Percentiles rank a stretch among this genome's conserved stretches.
These are phyloP conservation scores for Breynia disticha DNA, from an alignment of 441 rosid species.

Conservation along the genomic window DNA sequence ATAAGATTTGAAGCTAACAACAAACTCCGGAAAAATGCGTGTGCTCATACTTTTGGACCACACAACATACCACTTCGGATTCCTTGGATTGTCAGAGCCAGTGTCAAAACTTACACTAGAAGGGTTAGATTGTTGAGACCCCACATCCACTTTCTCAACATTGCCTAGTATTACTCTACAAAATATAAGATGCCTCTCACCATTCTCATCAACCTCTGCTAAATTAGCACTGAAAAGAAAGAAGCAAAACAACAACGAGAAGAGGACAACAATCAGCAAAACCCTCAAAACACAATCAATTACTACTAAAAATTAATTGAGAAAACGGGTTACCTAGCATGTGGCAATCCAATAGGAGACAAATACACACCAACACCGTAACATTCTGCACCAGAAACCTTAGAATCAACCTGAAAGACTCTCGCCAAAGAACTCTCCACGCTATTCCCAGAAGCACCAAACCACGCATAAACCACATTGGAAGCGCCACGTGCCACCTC, in stretches of 20 bases:
- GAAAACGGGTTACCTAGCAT: conserved; percentile 20
- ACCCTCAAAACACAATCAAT: background rate
- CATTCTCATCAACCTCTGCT: conserved; percentile 30
- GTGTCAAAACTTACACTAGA: conserved; percentile 27
- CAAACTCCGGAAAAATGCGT: conserved; percentile 37
- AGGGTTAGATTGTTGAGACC: conserved; percentile 33
- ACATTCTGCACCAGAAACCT: conserved; percentile 12
- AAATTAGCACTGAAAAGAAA: conserved; percentile 24
- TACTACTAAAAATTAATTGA: background rate
- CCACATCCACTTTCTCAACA: conserved; percentile 31
- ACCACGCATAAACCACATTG: conserved; percentile 35
- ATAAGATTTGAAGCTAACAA: conserved; percentile 41
- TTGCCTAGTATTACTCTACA: conserved; percentile 43
- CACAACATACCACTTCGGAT: conserved; percentile 31
- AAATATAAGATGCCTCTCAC: conserved; percentile 35
- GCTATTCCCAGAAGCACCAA: conserved; percentile 24
- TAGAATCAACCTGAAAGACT: conserved; percentile 27
- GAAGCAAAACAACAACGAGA: background rate
- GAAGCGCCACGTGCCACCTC: conserved; percentile 22
- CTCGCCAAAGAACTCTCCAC: conserved; percentile 24
- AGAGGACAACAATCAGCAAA: background rate
- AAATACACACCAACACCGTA: conserved; percentile 33
- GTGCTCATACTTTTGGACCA: conserved; percentile 34
- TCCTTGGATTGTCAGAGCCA: conserved; percentile 33
- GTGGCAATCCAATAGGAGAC: conserved; percentile 31